Base-by-base conservation (phyloP, 2,329 filamentous ascomycete species). In the Diaporthe citri region DNA sequence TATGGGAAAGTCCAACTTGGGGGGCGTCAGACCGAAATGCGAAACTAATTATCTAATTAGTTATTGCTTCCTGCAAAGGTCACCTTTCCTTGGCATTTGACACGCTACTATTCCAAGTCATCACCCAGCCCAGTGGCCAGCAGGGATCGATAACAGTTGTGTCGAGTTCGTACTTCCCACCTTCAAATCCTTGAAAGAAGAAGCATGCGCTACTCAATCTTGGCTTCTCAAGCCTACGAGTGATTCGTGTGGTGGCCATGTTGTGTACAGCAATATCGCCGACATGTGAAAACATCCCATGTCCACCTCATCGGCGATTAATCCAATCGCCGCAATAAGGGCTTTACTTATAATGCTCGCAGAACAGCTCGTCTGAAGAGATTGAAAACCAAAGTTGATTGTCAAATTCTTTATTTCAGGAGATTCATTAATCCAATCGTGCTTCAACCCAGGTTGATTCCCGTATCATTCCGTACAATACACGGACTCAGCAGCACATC, bases 251-350 rank as follows among this genome's bases (percentile, higher is more conserved):
- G 9, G 43, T 6, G 20, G 34, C 22, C n/a, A 22, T 39, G 13
- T 31, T 20, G 48, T 28, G 41, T 34, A 7, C 34, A 69, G 48
- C 46, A 55, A 28, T 69, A 69, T 51, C 64, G 51, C 64, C 48
- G 64, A 69, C 34, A 41, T 28, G 46, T 15, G n/a, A 13, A 22
- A 15, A 10, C 48, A 20, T 39, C 41, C 5, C 4, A 69, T 8
- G 13, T 67, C 34, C 48, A 22, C 8, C 22, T 41, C 48, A 12
- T 69, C 64, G 64, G 64, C 64, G 64, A 28, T 66, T 48, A 41
- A 28, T 6, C 4, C 46, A 69, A 69, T 52, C 64, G 34, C 64
- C 64, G 64, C 46, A 55, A 25, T 15, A 13, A 20, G n/a, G 2
- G 22, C n/a, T 12, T 10, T 2, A 20, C 34, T 55, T 55, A 55